Conservation (phyloP, 2,329 filamentous ascomycete species). For the Aspergillus spinulosporus region DNA sequence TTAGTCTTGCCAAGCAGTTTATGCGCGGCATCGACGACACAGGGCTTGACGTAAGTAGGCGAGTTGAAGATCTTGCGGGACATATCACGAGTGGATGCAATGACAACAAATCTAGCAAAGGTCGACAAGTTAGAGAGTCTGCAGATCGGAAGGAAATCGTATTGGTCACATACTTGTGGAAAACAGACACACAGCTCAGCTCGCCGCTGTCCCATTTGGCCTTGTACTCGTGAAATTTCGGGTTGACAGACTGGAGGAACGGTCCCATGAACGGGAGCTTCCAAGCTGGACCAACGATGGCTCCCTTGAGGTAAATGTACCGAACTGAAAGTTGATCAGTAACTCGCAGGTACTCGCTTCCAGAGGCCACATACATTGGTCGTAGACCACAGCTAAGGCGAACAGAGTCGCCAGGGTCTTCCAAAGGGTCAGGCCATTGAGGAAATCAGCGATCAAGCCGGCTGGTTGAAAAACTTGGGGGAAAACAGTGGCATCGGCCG, state of each 20-base stretch:
- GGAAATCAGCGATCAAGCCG: constrained; percentile 56
- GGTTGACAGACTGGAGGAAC: constrained; percentile 81
- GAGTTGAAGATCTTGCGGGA: constrained; percentile 91
- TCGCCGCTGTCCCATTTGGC: constrained; percentile 84
- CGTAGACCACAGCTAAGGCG: constrained; percentile 73
- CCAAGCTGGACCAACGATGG: constrained; percentile 67
- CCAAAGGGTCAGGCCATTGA: constrained; percentile 61
- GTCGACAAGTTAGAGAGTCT: no score
- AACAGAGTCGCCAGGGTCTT: constrained; percentile 71
- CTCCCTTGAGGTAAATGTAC: constrained; percentile 69
- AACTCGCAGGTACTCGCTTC: background rate
- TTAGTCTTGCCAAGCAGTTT: constrained; percentile 83
- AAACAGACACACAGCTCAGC: constrained; percentile 88
- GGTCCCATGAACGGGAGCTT: constrained; percentile 80
- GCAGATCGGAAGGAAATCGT: background rate
- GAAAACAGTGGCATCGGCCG: constrained; percentile 63
- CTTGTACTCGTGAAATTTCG: constrained; percentile 80
- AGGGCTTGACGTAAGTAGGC: constrained; percentile 79
- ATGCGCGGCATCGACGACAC: constrained; percentile 81
- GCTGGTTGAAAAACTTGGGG: constrained; percentile 52
- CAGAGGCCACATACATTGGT: constrained; percentile 70
- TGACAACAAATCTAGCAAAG: constrained; percentile 74
- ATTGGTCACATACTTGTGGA: constrained; percentile 72
- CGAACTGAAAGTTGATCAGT: constrained; percentile 52
- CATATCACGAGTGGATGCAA: constrained; percentile 85